Base-by-base conservation (phyloP, 768 basidiomycete species). In the Mycena galopus region DNA sequence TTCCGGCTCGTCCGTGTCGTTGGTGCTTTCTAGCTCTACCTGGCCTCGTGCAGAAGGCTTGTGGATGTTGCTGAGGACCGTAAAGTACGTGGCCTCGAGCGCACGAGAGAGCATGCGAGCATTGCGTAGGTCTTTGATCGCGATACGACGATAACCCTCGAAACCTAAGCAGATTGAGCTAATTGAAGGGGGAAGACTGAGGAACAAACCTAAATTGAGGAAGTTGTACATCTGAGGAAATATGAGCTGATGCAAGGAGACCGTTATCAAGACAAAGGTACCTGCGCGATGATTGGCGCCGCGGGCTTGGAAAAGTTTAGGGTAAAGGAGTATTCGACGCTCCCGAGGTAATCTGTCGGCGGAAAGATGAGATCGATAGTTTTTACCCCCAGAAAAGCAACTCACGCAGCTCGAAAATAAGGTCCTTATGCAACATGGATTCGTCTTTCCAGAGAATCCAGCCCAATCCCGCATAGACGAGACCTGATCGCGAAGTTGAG, bases 361-460 rank as follows among this genome's bases (percentile, higher is more conserved):
- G 33, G 33, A 2, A 29, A 61, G 16, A 39, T 65, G 21, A 75
- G 77, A 68, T 53, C 17, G 25, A 42, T 25, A 29, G 1, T 4
- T 2, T 29, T 30, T 29, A 30, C 37, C 0, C 66, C 57, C 75
- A 72, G 25, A 65, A 76, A 71, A 47, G 53, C 56, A n/a, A 78
- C 86, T 78, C 58, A 88, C 86, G 89, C 50, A 91, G 85, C 81
- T 92, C 90, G 72, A 93, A 92, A 68, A 93, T 84, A 42, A 93
- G 79, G 67, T 92, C 86, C 73, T 91, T 89, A 63, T 90, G 91
- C 42, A 93, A 80, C 73, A 82, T 86, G 37, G 83, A 83, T 73
- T 90, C 87, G 69, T 89, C 86, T 59, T 88, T 82, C 90, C 90
- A 92, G 56, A 93, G 75, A 44, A 91, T 82, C 89, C 90, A 92